These are phyloP conservation scores for Pichia sp. DNA, from an alignment of 1,139 yeast genomes.

Conservation along the genomic window DNA sequence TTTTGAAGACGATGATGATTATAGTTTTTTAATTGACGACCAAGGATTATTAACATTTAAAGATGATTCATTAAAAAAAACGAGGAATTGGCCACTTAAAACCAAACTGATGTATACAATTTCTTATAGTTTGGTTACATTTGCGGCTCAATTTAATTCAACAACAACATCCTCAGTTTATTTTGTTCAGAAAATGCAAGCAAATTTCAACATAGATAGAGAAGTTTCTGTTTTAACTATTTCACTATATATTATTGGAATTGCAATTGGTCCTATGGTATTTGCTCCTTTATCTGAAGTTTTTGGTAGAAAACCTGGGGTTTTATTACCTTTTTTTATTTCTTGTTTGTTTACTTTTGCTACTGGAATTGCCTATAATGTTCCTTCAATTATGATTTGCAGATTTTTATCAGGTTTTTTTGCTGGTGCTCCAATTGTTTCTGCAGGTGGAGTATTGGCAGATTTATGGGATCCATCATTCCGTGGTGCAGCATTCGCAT, in stretches of 20 bases:
- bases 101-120: conserved; percentile 36
- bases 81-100: conserved; percentile 28
- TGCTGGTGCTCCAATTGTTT: conserved; percentile 53
- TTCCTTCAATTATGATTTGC: conserved; percentile 45
- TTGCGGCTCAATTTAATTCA: conserved; percentile 40
- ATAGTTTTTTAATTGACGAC: conserved; percentile 5
- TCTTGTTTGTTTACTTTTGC: conserved; percentile 58
- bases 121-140: conserved; percentile 36
- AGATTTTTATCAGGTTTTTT: conserved; percentile 50
- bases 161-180: conserved; percentile 32
- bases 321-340: conserved; percentile 42
- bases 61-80: conserved; percentile 19
- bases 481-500: conserved; percentile 31
- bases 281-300: conserved; percentile 73
- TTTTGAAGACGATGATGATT: conserved; percentile 2
- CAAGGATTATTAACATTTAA: conserved; percentile 19
- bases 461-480: conserved; percentile 41
- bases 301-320: conserved; percentile 61
- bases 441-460: conserved; percentile 53
- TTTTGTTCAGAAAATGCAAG: conserved; percentile 32
- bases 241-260: conserved; percentile 62
- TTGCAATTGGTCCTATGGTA: conserved; percentile 63
- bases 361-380: conserved; percentile 49
- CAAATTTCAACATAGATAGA: conserved; percentile 43
- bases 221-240: conserved; percentile 61